These are phyloP conservation scores for Linaria vulgaris DNA, from an alignment of 257 asterid genomes.

Conservation along the genomic window DNA sequence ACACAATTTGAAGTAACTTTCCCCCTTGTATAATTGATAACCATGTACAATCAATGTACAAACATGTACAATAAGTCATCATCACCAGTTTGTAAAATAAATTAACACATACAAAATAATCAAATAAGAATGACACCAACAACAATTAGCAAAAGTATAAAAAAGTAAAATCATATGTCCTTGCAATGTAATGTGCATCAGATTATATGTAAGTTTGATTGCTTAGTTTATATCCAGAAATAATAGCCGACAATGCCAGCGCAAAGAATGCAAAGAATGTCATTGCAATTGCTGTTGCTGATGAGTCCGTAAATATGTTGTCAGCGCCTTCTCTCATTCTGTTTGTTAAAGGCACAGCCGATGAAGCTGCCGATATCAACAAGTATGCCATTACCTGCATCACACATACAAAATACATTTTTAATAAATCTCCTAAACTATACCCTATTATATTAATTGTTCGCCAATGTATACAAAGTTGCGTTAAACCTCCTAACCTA, in stretches of 20 bases:
- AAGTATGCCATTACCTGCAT: slow-evolving; percentile 76
- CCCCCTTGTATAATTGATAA: neutral
- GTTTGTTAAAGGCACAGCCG: slow-evolving; percentile 88
- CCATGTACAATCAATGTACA: slow-evolving; percentile 16
- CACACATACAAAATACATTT: no score
- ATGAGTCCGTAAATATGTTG: slow-evolving; percentile 85
- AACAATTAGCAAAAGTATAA: neutral
- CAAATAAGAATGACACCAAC: slow-evolving; percentile 21
- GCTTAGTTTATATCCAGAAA: slow-evolving; percentile 86
- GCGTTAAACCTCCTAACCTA: no score
- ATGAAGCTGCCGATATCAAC: slow-evolving; percentile 81
- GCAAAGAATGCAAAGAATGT: slow-evolving; percentile 77
- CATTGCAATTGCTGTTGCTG: slow-evolving; percentile 83
- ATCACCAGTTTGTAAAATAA: slow-evolving; percentile 8
- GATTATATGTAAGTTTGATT: slow-evolving; percentile 67
- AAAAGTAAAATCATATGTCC: no score
- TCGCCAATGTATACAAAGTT: no score
- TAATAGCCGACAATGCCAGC: slow-evolving; percentile 63
- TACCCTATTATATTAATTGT: no score
- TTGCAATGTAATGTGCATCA: no score
- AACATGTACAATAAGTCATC: slow-evolving; percentile 14
- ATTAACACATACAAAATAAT: slow-evolving; percentile 19
- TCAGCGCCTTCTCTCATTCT: slow-evolving; percentile 70
- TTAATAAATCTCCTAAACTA: no score
- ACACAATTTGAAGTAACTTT: slow-evolving; percentile 13